Conservation (phyloP, 495 filamentous ascomycete genomes). For the Entonaema liquescens region DNA sequence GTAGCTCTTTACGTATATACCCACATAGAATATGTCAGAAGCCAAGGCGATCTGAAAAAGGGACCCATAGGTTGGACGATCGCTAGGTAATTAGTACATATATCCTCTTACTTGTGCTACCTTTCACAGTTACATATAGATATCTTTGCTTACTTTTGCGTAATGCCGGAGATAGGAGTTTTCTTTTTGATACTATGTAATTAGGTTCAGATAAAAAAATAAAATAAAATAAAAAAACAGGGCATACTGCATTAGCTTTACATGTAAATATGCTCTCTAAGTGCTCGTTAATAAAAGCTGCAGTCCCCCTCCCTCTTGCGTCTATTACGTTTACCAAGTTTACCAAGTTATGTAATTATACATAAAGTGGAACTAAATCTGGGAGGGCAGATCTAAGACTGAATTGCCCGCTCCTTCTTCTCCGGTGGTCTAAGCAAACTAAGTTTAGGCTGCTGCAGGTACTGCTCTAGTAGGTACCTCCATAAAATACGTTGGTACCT, state of each 20-base stretch:
- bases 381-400: slow-evolving; percentile 20
- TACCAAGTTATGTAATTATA: slow-evolving; percentile 8
- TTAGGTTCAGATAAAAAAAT: neutral
- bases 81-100: slow-evolving; percentile 15
- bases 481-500: slow-evolving; percentile 3
- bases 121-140: neutral
- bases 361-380: slow-evolving; percentile 7
- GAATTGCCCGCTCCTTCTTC: neutral
- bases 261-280: neutral
- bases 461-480: neutral
- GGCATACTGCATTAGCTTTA: neutral
- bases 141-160: neutral
- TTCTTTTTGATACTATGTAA: neutral
- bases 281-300: neutral
- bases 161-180: neutral
- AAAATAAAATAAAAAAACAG: too few species aligned
- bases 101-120: neutral
- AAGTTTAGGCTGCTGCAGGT: slow-evolving; percentile 10
- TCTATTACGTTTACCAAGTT: slow-evolving; percentile 1
- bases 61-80: slow-evolving; percentile 18
- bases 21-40: slow-evolving; percentile 30
- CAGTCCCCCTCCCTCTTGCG: neutral
- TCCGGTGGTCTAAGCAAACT: neutral
- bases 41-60: slow-evolving; percentile 27
- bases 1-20: slow-evolving; percentile 20